Base-by-base conservation (phyloP, 1,284 basidiomycete genomes). In the Kwoniella shivajii region DNA sequence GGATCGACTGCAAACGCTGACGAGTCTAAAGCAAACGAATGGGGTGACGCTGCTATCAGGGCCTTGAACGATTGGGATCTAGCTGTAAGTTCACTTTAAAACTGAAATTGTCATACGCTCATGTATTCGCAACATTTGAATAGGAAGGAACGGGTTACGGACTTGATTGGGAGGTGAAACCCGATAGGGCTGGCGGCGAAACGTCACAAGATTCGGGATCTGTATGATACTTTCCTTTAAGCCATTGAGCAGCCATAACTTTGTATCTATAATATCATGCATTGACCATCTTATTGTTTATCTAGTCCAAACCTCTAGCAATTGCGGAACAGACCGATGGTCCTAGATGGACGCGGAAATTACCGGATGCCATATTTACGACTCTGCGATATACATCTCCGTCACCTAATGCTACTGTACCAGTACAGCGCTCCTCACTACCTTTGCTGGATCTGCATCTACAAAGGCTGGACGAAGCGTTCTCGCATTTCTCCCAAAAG, bases 11-110 rank as follows among this genome's bases (percentile, higher is more conserved):
- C 76, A 0, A 83, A 84, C 27, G 85, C 88, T 54, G 84, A 82
- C 54, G 71, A 71, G 5, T 86, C 82, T 68, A 54, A 53, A 29
- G 67, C 66, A 2, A 63, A 22, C 6, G 85, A 92, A 71, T 93
- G 91, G 91, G 91, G 91, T 4, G 77, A 75, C 18, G 88, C 86
- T 4, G 84, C 86, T 0, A 44, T 92, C 3, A 78, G 83, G 10
- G 87, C 87, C 0, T 69, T 93, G 29, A 82, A 86, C 27, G 70
- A 74, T 11, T 92, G 89, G 89, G 52, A 51, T n/a, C 64, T 72
- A 33, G 70, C 67, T 36, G 76, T 75, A 51, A 65, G 74, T 66
- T 14, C 18, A 51, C 26, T 14, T 26, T 33, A 20, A 14, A 13
- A 18, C 26, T 34, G 20, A 4, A 33, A 13, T 48, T 36, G 10